Conservation (phyloP, 2,329 filamentous ascomycete species). For the Alternaria viburni region DNA sequence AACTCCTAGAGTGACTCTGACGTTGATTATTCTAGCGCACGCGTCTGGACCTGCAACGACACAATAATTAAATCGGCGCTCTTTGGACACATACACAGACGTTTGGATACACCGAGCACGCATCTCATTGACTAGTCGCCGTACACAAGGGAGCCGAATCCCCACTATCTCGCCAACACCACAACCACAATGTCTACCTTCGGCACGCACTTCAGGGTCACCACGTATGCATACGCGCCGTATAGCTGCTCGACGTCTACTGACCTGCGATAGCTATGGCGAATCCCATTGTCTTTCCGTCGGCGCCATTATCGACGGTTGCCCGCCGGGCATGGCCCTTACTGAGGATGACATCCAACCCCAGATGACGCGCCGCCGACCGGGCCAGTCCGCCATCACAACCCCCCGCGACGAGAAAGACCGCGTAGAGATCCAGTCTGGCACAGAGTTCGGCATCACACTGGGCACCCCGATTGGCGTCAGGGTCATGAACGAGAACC, state of each 20-base stretch:
- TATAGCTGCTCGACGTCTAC: constrained; percentile 10
- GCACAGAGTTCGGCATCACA: constrained; percentile 87
- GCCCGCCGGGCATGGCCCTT: constrained; percentile 84
- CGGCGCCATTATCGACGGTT: constrained; percentile 93
- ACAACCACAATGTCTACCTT: constrained; percentile 70
- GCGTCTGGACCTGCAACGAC: constrained; percentile 8
- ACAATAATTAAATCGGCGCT: neutral
- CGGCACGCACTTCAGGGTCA: constrained; percentile 80
- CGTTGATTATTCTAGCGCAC: constrained; percentile 14
- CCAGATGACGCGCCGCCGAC: constrained; percentile 87
- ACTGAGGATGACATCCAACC: constrained; percentile 90
- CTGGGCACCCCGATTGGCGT: constrained; percentile 90
- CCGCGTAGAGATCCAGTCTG: constrained; percentile 87
- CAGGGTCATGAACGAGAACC: constrained; percentile 89
- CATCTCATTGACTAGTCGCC: neutral
- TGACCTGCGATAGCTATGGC: constrained; percentile 64
- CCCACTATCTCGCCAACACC: constrained; percentile 1
- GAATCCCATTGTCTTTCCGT: constrained; percentile 92
- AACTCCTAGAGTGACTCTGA: constrained; percentile 27
- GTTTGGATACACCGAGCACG: constrained; percentile 4
- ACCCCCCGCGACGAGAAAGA: constrained; percentile 95
- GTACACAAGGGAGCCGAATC: constrained; percentile 9
- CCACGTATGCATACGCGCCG: constrained; percentile 66
- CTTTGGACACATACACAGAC: neutral
- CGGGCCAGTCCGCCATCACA: constrained; percentile 87